These are phyloP conservation scores for Cytospora schulzeri DNA, from an alignment of 2,329 filamentous ascomycete genomes.

Conservation along the genomic window DNA sequence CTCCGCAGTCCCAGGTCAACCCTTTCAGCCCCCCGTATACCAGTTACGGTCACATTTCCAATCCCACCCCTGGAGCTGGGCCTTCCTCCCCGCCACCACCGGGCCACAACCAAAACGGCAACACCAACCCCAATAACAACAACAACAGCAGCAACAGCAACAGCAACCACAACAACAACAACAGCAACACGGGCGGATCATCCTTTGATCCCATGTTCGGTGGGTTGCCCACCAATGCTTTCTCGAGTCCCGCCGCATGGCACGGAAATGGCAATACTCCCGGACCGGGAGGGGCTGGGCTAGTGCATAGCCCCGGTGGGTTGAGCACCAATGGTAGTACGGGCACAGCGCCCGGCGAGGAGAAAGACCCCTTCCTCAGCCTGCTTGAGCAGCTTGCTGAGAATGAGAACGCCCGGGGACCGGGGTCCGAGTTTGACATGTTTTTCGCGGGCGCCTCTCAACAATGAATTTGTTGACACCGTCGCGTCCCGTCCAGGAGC, in stretches of 20 bases:
- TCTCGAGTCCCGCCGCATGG: constrained; percentile 56
- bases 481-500: too few species aligned
- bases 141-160: constrained; percentile 35
- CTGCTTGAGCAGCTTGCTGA: constrained; percentile 81
- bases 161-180: constrained; percentile 34
- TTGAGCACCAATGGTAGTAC: constrained; percentile 51
- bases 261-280: constrained; percentile 41
- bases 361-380: constrained; percentile 81
- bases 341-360: constrained; percentile 54
- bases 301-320: constrained; percentile 47
- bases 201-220: constrained; percentile 64
- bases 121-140: constrained; percentile 32
- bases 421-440: constrained; percentile 76
- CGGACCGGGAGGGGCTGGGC: constrained; percentile 23
- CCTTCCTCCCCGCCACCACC: constrained; percentile 39
- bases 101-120: constrained; percentile 31
- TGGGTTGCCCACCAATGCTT: constrained; percentile 54
- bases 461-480: constrained; percentile 16
- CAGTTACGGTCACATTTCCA: constrained; percentile 42
- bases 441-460: constrained; percentile 53
- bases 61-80: constrained; percentile 28
- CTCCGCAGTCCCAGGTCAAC: constrained; percentile 34
- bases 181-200: constrained; percentile 38
- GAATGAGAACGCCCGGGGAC: constrained; percentile 70
- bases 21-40: constrained; percentile 43